phyloP scores from a whole-genome alignment of 2,329 filamentous ascomycete species.

The Dryadomyces quercus-mongolicae region DNA sequence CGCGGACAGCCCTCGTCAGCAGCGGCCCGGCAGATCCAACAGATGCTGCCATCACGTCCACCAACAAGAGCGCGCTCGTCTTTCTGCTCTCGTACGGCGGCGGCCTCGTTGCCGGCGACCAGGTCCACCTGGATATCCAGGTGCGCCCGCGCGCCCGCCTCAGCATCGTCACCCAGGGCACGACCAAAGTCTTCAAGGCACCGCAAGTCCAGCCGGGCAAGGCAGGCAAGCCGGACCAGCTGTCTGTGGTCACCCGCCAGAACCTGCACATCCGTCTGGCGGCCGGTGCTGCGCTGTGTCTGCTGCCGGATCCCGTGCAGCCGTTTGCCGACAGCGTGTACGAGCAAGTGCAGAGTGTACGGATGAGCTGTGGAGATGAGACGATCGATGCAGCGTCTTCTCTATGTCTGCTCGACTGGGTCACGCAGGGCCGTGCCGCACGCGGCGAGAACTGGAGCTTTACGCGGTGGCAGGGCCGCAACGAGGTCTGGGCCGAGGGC shows the following conservation, averaged over 20 bases:
- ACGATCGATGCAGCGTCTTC: conserved; percentile 23
- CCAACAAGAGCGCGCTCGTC: conserved; percentile 58
- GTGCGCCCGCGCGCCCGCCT: conserved; percentile 55
- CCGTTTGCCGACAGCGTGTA: conserved; percentile 80
- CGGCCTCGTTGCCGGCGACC: conserved; percentile 79
- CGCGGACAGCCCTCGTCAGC: neutral
- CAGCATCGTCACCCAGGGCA: conserved; percentile 58
- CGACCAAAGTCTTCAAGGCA: conserved; percentile 93
- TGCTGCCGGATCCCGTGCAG: conserved; percentile 85
- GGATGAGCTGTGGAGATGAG: conserved; percentile 28
- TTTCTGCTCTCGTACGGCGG: conserved; percentile 93
- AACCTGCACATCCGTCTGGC: conserved; percentile 38
- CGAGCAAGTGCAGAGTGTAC: conserved; percentile 72
- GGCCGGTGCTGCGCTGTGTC: conserved; percentile 42
- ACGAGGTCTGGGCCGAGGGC: conserved; percentile 61
- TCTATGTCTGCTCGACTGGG: conserved; percentile 85
- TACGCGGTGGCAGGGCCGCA: conserved; percentile 64
- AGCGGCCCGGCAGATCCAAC: conserved; percentile 27
- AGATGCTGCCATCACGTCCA: neutral
- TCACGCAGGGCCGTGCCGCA: conserved; percentile 74
- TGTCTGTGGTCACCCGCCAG: conserved; percentile 42
- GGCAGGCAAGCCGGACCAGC: too few species aligned
- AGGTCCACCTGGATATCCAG: conserved; percentile 59
- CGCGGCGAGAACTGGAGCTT: conserved; percentile 86
- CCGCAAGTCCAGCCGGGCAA: conserved; percentile 8